Evolutionary conservation across 257 asterid genomes (phyloP), one percentile per base, ranked within the genome.

Genomic region (Striga asiatica): DNA sequence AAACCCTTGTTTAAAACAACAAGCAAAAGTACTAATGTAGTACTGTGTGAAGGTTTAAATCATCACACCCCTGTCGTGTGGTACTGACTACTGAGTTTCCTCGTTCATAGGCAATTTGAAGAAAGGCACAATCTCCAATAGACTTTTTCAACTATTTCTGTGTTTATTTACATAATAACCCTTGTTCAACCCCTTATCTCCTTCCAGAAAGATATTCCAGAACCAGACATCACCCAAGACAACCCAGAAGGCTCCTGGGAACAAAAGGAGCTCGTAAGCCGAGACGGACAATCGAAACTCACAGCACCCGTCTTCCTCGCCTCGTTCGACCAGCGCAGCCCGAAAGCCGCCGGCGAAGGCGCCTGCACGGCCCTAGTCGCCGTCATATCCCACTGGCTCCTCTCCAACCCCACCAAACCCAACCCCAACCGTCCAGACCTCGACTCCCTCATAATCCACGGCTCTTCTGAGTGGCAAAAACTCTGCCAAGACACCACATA

Each of bases 381-480:
- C 19, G 81, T 80, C 5, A 74, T 82, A 57, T 73, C 93, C 58
- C 83, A 85, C 60, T 78, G 89, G 95, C 93, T 85, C 21, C 87
- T 72, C 34, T 61, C 73, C 0, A 78, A 85, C 66, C 17, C 47
- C 13, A 6, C 13, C 1, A 46, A 62, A 24, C 18, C 70, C 47
- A 82, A 60, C 74, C 89, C 95, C 2, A 61, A 66, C 49, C 68
- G 68, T 43, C 58, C 50, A 3, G 78, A 80, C 58, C 75, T 85
- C 23, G 76, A 85, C 51, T 17, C 42, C 61, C 89, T 85, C 66
- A 85, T 85, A 58, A 29, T 74, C 13, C 64, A 76, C 41, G 93
- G 95, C 19, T 85, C 93, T n/a, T 54, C 84, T 0, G 93, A 80
- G 65, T 85, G 95, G 93, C 62, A 89, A 51, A 85, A 73, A 20